Conservation (phyloP, 2,329 filamentous ascomycete genomes). For the Ampelomyces quisqualis region DNA sequence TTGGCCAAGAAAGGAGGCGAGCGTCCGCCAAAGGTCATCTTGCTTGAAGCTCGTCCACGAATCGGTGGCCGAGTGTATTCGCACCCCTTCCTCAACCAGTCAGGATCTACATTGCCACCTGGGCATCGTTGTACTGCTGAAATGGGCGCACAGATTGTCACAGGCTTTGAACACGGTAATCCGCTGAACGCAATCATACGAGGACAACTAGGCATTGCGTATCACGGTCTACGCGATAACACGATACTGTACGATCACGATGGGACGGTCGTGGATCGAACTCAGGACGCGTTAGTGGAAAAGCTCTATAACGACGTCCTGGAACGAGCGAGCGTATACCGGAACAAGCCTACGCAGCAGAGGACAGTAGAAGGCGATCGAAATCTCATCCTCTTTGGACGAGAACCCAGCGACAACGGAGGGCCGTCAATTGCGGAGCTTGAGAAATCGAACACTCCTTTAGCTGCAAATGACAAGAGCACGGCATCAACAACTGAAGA, state of each 20-base stretch:
- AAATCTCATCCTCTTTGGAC: slow-evolving; percentile 76
- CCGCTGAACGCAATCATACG: slow-evolving; percentile 88
- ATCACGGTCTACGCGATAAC: slow-evolving; percentile 75
- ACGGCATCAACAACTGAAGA: slow-evolving; percentile 40
- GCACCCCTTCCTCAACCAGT: slow-evolving; percentile 64
- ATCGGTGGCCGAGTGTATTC: slow-evolving; percentile 95
- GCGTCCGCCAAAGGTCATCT: slow-evolving; percentile 69
- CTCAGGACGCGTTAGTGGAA: slow-evolving; percentile 80
- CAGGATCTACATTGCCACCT: slow-evolving; percentile 53
- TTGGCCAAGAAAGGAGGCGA: slow-evolving; percentile 66
- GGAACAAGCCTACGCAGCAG: slow-evolving; percentile 70
- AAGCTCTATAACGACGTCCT: slow-evolving; percentile 93
- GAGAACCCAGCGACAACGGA: slow-evolving; percentile 62
- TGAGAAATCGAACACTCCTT: slow-evolving; percentile 64
- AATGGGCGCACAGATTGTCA: slow-evolving; percentile 98
- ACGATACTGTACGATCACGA: slow-evolving; percentile 88
- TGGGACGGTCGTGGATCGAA: slow-evolving; percentile 73
- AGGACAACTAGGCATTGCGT: slow-evolving; percentile 83
- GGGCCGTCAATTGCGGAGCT: slow-evolving; percentile 70
- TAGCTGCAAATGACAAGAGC: slow-evolving; percentile 51
- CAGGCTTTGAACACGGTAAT: slow-evolving; percentile 93
- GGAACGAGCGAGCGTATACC: slow-evolving; percentile 86
- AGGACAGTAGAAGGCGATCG: slow-evolving; percentile 80
- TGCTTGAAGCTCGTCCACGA: slow-evolving; percentile 83
- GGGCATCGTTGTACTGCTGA: slow-evolving; percentile 76